Base-by-base conservation (phyloP, 2,329 filamentous ascomycete genomes). In the Penicillium expansum region DNA sequence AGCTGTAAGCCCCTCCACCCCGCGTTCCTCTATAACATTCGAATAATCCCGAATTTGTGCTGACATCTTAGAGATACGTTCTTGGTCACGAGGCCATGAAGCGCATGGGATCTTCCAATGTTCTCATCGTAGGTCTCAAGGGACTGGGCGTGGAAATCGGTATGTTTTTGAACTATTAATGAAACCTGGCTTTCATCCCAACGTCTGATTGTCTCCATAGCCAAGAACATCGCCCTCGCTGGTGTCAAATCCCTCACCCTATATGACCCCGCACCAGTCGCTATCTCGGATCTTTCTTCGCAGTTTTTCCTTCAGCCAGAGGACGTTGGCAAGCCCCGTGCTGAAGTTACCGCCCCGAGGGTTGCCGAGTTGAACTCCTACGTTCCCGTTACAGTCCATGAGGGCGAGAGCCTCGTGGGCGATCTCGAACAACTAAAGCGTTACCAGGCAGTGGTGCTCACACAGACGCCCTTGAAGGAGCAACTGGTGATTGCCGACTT, bases 171-270 rank as follows among this genome's bases (percentile, higher is more conserved):
- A 14, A 27, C n/a, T 51, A 20, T 47, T 45, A n/a, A 30, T 13
- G 20, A 18, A 39, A 20, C 20, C 24, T 29, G 14, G 16, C n/a
- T 45, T 35, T 35, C 45, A 42, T 55, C 33, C 39, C 20, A 41
- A 37, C 16, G 20, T 20, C 16, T 57, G 51, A 58, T 57, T 56
- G 30, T 27, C 33, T n/a, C 51, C 29, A n/a, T 61, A 81, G 93
- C 94, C 71, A 99, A 99, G 84, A 99, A 99, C 71, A 91, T 99
- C 70, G 94, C 94, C 58, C 87, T 99, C 67, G 94, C 94, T 67
- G 94, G 94, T 74, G 94, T 99, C 78, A 99, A 99, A 83, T 97
- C 92, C 71, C 80, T 99, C 66, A 94, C 93, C 1, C 84, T 99
- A 54, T 91, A 92, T 80, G 94, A 99, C 73, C 93, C 94, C 45